Base-by-base conservation (phyloP, 225 moss, liverwort and hornwort species). In the Ulota crispa region DNA sequence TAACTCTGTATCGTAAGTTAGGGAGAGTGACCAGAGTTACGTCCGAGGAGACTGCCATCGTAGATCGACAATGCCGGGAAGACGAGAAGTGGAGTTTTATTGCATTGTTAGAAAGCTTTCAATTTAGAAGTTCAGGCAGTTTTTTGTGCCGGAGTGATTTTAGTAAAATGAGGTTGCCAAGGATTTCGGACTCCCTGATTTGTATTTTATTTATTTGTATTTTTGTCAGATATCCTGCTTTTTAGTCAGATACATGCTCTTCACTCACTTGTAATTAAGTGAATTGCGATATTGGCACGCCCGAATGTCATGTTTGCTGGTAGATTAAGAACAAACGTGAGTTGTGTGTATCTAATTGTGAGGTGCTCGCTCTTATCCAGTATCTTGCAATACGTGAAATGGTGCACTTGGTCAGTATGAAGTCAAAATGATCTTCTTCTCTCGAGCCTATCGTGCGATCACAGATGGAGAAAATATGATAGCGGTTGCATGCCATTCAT, bases 161-260 rank as follows among this genome's bases (percentile, higher is more conserved):
- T 18, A 47, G 61, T 30, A 53, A 39, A 24, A n/a, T 39, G 73
- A 64, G 80, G 39, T 66, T 73, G 7, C 12, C 12, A 2, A 72
- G 63, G 47, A 70, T 23, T 54, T 31, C 5, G 50, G 42, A 18
- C 8, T 75, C 57, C 13, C 67, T n/a, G 42, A 32, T 74, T 56
- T 57, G 42, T 24, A n/a, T 11, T 14, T 24, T 45, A 9, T 43
- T 43, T 32, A n/a, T 60, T 30, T 68, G 36, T 15, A 7, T 47
- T 76, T 36, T 56, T 56, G 54, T 62, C 47, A 60, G 85, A 54
- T 62, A 27, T 43, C 36, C 80, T 77, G 59, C 7, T 37, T 73
- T 72, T 68, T 37, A 18, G 27, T 75, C 14, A 32, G 9, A 23
- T 53, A 20, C 19, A 47, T 77, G 42, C 20, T 77, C 56, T 56